Base-by-base conservation (phyloP, 139 green algal genomes). In the Chlorella vulgaris region DNA sequence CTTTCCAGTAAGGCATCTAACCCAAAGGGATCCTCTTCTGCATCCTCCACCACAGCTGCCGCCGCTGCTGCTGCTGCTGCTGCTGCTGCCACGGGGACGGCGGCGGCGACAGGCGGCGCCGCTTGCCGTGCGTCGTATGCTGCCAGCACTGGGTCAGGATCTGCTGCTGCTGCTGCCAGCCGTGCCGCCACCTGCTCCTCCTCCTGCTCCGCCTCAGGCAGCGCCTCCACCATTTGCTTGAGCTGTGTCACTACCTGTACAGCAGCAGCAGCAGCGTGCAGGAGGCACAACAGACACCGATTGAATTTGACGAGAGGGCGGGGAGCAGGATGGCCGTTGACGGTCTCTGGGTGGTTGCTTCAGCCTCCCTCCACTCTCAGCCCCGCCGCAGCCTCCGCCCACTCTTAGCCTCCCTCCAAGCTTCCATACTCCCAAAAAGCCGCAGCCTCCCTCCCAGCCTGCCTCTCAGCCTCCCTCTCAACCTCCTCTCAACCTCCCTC, bases 21-120 rank as follows among this genome's bases (percentile, higher is more conserved):
- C 0, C 84, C 84, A 83, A 94, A 94, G 31, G 90, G 90, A 67
- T 94, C 90, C 3, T 78, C 80, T 33, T 90, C 85, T 22, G 62
- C 50, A 5, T 47, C 35, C 40, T 74, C 33, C 50, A 43, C 69
- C 40, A 7, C 13, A 24, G 24, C 33, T 33, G n/a, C 38, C 50
- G 39, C n/a, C 21, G 51, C 68, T n/a, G 28, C 33, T 18, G 26
- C n/a, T 50, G 36, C 53, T 31, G 66, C 38, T 28, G 31, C 61
- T 38, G 65, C 55, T 21, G 13, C 40, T 74, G 75, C 83, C 33
- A 43, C 69, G 13, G 39, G 29, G 4, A 29, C 78, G 42, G 83
- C 35, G 26, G 58, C 62, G 29, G 40, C 42, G 7, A 60, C 24
- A 15, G 73, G 68, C 33, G 43, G 13, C 24, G 81, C 60, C 36